Evolutionary conservation across 2,329 filamentous ascomycete genomes (phyloP), one percentile per base, ranked within the genome.

Genomic region (Botrytis fabae): DNA sequence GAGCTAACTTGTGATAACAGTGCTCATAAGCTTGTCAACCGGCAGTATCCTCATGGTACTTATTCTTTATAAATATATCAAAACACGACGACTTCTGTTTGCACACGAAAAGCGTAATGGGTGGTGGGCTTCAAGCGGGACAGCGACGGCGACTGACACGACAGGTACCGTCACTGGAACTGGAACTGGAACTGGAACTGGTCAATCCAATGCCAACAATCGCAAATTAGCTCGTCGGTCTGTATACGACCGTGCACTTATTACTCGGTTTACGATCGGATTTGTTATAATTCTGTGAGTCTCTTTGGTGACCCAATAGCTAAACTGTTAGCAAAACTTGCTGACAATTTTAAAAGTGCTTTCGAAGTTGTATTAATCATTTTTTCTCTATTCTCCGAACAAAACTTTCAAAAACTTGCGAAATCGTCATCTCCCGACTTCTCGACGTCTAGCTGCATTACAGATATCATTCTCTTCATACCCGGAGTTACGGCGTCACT

Each of bases 171-270:
- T 48, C 2, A 40, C 59, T 35, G 63, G 61, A 44, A 69, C 70
- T 16, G 73, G 61, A 32, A 69, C 73, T 18, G 73, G 69, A 12
- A 73, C 51, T 32, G 22, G 44, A 12, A 64, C 59, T 38, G 46
- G 54, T 16, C 48, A 54, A n/a, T 54, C 25, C 20, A 70, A 71
- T 20, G 71, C n/a, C 54, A 70, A 70, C 32, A 62, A 69, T 42
- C 44, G 12, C 51, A 46, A 16, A 38, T n/a, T 42, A 32, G 74
- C 70, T 20, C 76, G 77, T 38, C 73, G 76, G 51, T 82, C 79
- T 40, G 84, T 85, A 16, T 86, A 86, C 75, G 84, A 86, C 75
- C 80, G 79, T 59, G 85, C 84, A 80, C 80, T 86, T 8, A 76
- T 86, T 9, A 79, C 83, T 10, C 83, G 85, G 16, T 86, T 86